Conservation (phyloP, 768 basidiomycete species). For the Podaxis sp. region DNA sequence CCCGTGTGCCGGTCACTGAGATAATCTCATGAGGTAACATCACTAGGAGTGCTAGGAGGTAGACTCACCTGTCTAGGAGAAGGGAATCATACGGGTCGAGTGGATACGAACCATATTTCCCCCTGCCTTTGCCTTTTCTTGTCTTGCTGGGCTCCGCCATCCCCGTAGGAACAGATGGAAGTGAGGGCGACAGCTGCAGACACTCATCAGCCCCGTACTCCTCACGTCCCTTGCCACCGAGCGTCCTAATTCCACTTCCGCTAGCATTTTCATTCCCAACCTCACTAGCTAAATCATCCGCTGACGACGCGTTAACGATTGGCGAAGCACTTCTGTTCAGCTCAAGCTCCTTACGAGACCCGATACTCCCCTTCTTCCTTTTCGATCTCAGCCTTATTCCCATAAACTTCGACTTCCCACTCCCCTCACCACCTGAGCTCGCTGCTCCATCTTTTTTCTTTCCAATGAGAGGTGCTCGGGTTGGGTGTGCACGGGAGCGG, state of each 20-base stretch:
- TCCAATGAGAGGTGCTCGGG: not conserved
- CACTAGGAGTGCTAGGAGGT: slow-evolving; percentile 1
- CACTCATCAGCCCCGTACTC: not conserved
- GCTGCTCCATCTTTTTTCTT: slow-evolving; percentile 2
- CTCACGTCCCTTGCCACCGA: not conserved
- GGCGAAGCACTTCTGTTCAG: not conserved
- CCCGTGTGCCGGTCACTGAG: slow-evolving; percentile 60
- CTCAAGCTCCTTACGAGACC: slow-evolving; percentile 1
- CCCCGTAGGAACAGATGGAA: not conserved
- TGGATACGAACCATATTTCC: slow-evolving; percentile 19
- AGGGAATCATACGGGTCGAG: slow-evolving; percentile 49
- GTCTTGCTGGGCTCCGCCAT: not conserved
- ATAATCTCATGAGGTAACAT: slow-evolving; percentile 14
- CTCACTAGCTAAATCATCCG: not conserved
- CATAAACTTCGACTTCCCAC: slow-evolving; percentile 23
- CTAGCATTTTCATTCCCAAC: not conserved
- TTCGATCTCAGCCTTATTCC: slow-evolving; percentile 22
- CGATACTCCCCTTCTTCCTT: slow-evolving; percentile 20
- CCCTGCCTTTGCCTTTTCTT: not conserved
- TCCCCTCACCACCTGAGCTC: not conserved
- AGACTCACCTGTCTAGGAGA: slow-evolving; percentile 55
- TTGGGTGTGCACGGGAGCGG: slow-evolving; percentile 21
- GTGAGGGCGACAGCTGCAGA: not conserved
- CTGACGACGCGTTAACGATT: not conserved
- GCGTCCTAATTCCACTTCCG: not conserved